Conservation (phyloP, 352 stramenopile species). For the Chrysophaeum taylorii region DNA sequence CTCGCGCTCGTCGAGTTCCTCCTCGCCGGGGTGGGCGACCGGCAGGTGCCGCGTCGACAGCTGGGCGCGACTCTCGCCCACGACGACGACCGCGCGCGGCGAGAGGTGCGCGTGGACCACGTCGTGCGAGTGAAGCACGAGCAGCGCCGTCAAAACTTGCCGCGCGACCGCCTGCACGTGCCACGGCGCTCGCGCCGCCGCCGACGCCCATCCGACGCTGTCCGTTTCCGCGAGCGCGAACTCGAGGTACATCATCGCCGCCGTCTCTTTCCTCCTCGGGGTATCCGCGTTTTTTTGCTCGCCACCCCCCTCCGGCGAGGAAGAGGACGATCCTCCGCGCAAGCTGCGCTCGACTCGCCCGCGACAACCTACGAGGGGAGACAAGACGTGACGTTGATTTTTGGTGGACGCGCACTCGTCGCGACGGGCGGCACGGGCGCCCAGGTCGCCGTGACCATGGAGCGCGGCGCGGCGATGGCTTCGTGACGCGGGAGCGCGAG, state of each 20-base stretch:
- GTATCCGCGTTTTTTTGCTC: too few relatives aligned
- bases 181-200: background rate
- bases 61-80: background rate
- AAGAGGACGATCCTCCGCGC: too few relatives aligned
- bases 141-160: background rate
- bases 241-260: slow-evolving; percentile 1
- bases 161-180: slow-evolving; percentile 6
- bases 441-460: background rate
- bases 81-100: background rate
- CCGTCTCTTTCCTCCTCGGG: too few relatives aligned
- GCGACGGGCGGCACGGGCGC: background rate
- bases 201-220: background rate
- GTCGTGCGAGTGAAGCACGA: background rate
- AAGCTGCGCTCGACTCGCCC: too few relatives aligned
- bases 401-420: too few relatives aligned
- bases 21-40: background rate
- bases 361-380: too few relatives aligned
- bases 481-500: background rate
- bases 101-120: background rate
- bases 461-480: background rate
- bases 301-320: too few relatives aligned
- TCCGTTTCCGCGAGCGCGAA: background rate
- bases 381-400: too few relatives aligned
- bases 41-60: background rate
- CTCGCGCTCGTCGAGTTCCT: background rate